These are phyloP conservation scores for Daldinia loculata DNA, from an alignment of 495 filamentous ascomycete species.

Conservation along the genomic window DNA sequence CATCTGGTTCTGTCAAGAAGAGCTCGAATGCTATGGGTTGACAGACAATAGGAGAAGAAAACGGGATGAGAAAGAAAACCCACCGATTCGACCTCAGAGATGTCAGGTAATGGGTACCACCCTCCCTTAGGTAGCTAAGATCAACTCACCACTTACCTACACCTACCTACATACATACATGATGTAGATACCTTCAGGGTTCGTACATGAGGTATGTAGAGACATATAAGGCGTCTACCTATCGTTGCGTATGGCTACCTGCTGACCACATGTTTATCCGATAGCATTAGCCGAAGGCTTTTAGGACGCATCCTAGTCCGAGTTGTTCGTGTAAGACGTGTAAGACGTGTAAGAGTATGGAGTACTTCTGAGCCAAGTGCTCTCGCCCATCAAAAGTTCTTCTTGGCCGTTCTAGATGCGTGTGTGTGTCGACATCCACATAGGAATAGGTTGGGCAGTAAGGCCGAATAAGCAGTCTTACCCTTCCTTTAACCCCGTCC, in stretches of 20 bases:
- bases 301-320: neutral
- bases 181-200: neutral
- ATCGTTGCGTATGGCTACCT: neutral
- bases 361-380: neutral
- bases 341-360: neutral
- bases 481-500: conserved; percentile 1
- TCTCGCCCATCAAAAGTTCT: neutral
- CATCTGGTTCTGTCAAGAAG: conserved; percentile 7
- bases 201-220: neutral
- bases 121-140: conserved; percentile 5
- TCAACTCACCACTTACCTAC: neutral
- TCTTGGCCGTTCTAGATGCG: neutral
- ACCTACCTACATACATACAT: neutral
- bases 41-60: neutral
- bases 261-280: neutral
- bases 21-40: neutral
- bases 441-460: conserved; percentile 31
- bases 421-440: conserved; percentile 2
- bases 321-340: neutral
- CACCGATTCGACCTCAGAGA: neutral
- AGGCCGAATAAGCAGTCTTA: conserved; percentile 25
- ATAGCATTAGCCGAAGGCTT: conserved; percentile 6
- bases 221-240: neutral
- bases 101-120: neutral
- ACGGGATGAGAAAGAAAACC: neutral